A percentile compares a stretch with the other conserved stretches of the same genome.
phyloP scores from a whole-genome alignment of 2,329 filamentous ascomycete species.

The Claviceps quebecensis region DNA sequence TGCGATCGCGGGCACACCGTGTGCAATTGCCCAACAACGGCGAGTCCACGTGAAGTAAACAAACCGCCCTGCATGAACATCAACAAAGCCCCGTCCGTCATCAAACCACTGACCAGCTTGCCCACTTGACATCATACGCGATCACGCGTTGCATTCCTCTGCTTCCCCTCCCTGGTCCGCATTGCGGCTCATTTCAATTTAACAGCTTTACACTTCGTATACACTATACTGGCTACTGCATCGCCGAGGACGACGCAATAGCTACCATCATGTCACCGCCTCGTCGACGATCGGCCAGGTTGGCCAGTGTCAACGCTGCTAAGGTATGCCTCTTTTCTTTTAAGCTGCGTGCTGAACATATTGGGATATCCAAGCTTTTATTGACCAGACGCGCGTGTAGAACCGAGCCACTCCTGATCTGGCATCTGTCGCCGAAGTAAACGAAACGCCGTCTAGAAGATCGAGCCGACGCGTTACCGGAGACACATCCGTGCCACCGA shows the following conservation, averaged over 20 bases:
- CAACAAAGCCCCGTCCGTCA: conserved; percentile 8
- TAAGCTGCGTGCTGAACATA: not conserved
- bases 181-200: not conserved
- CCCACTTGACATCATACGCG: conserved; percentile 7
- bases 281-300: conserved; percentile 30
- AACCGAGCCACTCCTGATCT: conserved; percentile 21
- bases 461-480: conserved; percentile 10
- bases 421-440: conserved; percentile 29
- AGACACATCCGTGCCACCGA: conserved; percentile 19
- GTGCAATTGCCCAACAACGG: not conserved
- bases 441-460: conserved; percentile 22
- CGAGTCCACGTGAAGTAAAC: conserved; percentile 12
- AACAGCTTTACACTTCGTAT: conserved; percentile 1
- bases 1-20: not conserved
- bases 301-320: conserved; percentile 23
- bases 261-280: conserved; percentile 23
- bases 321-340: conserved; percentile 21
- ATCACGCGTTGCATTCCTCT: conserved; percentile 6
- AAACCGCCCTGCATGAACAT: conserved; percentile 11
- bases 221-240: not conserved
- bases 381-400: conserved; percentile 9
- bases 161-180: conserved; percentile 2
- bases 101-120: not conserved
- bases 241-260: not conserved
- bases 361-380: not conserved